Conservation (phyloP, 2,329 filamentous ascomycete genomes). For the Aspergillus costaricaensis region DNA sequence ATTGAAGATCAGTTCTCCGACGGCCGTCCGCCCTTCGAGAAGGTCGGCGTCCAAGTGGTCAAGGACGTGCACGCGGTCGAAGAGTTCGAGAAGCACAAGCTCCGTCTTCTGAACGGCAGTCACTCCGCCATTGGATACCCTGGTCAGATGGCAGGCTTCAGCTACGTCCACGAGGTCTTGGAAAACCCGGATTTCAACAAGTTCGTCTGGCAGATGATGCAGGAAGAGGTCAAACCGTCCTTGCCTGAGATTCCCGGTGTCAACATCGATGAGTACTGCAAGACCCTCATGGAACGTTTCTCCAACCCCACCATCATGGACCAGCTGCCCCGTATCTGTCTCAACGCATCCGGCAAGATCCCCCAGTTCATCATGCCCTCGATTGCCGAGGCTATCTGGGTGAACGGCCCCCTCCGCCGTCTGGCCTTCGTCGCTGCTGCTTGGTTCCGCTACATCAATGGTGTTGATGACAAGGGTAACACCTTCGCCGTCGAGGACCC, state of each 20-base stretch:
- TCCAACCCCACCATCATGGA: slow-evolving; percentile 60
- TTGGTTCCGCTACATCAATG: slow-evolving; percentile 57
- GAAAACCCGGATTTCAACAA: slow-evolving; percentile 50
- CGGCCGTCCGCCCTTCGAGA: slow-evolving; percentile 55
- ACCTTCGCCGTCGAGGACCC: slow-evolving; percentile 49
- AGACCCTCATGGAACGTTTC: slow-evolving; percentile 57
- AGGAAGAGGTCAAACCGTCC: slow-evolving; percentile 56
- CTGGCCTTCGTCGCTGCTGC: slow-evolving; percentile 52
- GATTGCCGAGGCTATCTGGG: slow-evolving; percentile 48
- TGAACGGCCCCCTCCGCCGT: slow-evolving; percentile 47
- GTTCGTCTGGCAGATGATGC: slow-evolving; percentile 59
- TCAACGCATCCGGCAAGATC: slow-evolving; percentile 58
- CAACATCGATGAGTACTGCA: slow-evolving; percentile 55
- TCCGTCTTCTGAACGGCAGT: slow-evolving; percentile 56
- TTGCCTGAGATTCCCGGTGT: slow-evolving; percentile 55
- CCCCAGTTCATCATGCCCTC: slow-evolving; percentile 49
- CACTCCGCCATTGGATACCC: slow-evolving; percentile 57
- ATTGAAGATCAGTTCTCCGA: slow-evolving; percentile 56
- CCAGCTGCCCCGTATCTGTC: slow-evolving; percentile 54
- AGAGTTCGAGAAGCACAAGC: slow-evolving; percentile 60
- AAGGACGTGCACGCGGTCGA: slow-evolving; percentile 55
- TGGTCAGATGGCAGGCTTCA: slow-evolving; percentile 55
- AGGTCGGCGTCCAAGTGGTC: slow-evolving; percentile 57
- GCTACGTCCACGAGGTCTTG: slow-evolving; percentile 59
- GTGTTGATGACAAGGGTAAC: slow-evolving; percentile 53